Evolutionary conservation across 208 protist species (phyloP), one percentile per base, ranked within the genome.

Genomic region (Leishmania amazonensis): DNA sequence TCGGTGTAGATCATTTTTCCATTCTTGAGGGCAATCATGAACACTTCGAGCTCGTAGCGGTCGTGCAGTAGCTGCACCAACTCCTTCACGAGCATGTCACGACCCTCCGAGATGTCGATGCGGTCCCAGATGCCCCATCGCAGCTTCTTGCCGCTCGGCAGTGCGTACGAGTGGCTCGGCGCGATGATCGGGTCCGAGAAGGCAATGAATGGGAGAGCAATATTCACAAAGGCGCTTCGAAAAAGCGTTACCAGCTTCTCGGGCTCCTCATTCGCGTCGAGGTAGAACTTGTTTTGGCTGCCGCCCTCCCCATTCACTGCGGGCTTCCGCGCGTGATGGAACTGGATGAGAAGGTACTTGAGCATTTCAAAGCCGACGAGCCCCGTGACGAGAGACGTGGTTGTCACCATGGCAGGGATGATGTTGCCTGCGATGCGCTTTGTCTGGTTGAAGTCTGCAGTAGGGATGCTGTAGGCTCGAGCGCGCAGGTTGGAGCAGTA

Each of bases 351-450:
- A 15, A 98, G 72, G 54, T 99, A 91, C 93, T 99, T 99, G 83
- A 98, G 97, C 45, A 99, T 77, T 88, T 99, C 99, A 21, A 99
- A 83, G 78, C 89, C 93, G 3, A 99, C 98, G 5, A 99, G 92
- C 9, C 99, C 99, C 54, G 98, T 98, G 21, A 99, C 98, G 28
- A 99, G 77, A 13, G 99, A 98, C 13, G 99, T 99, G 21, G 99
- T 99, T 28, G 99, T 99, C 68, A 99, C 98, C 91, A 99, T 99
- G 15, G 99, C 99, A 35, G 99, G 99, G 82, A 99, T 99, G 89
- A 99, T 99, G 83, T 99, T 99, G 42, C 99, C 98, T 8, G 99
- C 97, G 81, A 99, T 97, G 40, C 88, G 89, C 81, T 97, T 99
- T 51, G 94, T 98, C 24, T 88, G 79, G 60, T 89, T 74, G 5